Conservation (phyloP, 1,284 basidiomycete species). For the Mycena sp. region DNA sequence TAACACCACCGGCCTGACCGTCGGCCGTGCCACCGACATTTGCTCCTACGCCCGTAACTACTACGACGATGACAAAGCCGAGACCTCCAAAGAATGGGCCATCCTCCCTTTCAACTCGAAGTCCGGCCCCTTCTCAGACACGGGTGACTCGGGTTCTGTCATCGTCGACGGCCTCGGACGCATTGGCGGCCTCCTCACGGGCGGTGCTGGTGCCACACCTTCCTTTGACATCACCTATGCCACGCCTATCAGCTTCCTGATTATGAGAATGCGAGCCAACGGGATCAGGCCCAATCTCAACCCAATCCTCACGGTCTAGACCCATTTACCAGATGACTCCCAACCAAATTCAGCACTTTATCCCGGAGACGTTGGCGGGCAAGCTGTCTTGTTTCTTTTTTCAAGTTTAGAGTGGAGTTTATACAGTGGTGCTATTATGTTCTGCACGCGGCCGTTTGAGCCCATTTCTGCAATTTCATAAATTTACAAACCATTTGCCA, state of each 20-base stretch:
- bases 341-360: too few species aligned
- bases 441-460: too few species aligned
- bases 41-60: conserved; percentile 37
- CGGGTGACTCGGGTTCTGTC: conserved; percentile 46
- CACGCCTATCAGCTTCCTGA: not conserved
- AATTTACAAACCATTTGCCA: too few species aligned
- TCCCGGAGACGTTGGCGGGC: too few species aligned
- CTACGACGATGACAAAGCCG: not conserved
- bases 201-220: conserved; percentile 29
- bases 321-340: too few species aligned
- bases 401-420: too few species aligned
- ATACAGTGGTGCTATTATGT: too few species aligned
- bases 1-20: conserved; percentile 39
- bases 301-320: too few species aligned
- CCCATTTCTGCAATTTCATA: too few species aligned
- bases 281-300: too few species aligned
- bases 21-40: conserved; percentile 40
- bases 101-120: conserved; percentile 20
- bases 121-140: conserved; percentile 37
- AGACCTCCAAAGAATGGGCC: conserved; percentile 40
- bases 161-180: conserved; percentile 41
- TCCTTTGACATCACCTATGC: conserved; percentile 36
- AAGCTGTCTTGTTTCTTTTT: too few species aligned
- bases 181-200: conserved; percentile 35
- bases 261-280: too few species aligned